Percentiles rank a stretch among this genome's conserved stretches.
Evolutionary conservation across 2,329 filamentous ascomycete genomes (phyloP).

Genomic region (Penicillium hesseltinei): DNA sequence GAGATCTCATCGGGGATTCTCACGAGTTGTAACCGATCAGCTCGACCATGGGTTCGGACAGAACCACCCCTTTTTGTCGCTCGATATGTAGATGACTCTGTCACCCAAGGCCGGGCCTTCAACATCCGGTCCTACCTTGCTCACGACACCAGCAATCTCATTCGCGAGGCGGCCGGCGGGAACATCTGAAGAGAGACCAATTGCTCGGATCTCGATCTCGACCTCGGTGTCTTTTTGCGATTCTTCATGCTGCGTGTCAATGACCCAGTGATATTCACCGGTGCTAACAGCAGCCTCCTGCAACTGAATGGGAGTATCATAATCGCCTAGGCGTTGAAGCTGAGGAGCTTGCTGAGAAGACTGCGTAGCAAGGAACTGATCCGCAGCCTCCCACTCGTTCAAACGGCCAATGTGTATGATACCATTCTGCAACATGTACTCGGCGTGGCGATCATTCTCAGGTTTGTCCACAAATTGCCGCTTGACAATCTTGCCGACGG

Average conservation of each 20-base stretch:
- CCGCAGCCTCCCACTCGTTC: constrained; percentile 9
- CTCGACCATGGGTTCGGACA: constrained; percentile 11
- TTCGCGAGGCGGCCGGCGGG: background rate
- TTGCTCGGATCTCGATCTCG: constrained; percentile 12
- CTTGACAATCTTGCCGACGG: constrained; percentile 7
- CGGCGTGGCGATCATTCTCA: constrained; percentile 14
- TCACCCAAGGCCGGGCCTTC: constrained; percentile 8
- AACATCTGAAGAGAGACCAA: constrained; percentile 9
- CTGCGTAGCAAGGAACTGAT: constrained; percentile 14
- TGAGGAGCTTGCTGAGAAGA: constrained; percentile 5
- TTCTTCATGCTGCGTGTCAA: constrained; percentile 1
- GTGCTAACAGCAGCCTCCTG: background rate
- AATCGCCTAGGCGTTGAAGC: constrained; percentile 4
- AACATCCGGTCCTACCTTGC: constrained; percentile 7
- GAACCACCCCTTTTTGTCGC: background rate
- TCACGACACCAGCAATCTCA: constrained; percentile 19
- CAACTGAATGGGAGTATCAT: constrained; percentile 9
- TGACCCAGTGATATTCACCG: constrained; percentile 6
- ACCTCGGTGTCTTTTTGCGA: constrained; percentile 4
- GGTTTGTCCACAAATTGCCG: constrained; percentile 13
- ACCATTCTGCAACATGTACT: constrained; percentile 16
- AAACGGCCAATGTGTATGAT: constrained; percentile 19
- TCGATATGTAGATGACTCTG: constrained; percentile 10
- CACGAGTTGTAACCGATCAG: background rate
- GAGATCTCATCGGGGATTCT: constrained; percentile 11